These are phyloP conservation scores for Areca catechu DNA, from an alignment of 176 grass and related monocot genomes.

Conservation along the genomic window DNA sequence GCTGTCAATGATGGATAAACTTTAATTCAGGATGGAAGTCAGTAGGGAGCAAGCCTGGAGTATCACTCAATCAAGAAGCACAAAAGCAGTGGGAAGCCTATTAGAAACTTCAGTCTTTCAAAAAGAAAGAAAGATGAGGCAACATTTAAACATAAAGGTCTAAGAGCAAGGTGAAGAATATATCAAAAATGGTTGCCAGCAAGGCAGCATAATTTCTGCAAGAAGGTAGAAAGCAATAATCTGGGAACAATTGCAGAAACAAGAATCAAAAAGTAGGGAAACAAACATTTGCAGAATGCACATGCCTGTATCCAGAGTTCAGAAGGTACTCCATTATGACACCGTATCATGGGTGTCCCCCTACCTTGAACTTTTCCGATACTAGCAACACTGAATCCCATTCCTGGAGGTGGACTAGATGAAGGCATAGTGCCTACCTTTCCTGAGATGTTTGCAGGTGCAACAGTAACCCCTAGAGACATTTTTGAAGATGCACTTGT, in stretches of 20 bases:
- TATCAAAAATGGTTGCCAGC: neutral
- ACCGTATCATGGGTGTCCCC: slow-evolving; percentile 21
- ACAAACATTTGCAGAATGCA: slow-evolving; percentile 6
- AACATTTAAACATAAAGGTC: neutral
- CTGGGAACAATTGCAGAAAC: neutral
- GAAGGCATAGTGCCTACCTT: slow-evolving; percentile 35
- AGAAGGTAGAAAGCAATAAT: neutral
- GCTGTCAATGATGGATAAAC: too few relatives aligned
- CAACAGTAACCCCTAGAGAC: slow-evolving; percentile 17
- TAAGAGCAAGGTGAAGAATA: slow-evolving; percentile 5
- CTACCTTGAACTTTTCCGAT: slow-evolving; percentile 31
- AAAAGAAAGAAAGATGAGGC: too few relatives aligned
- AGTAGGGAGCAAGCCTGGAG: too few relatives aligned
- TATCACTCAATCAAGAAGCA: too few relatives aligned
- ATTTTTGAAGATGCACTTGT: slow-evolving; percentile 38
- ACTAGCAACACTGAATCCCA: slow-evolving; percentile 25
- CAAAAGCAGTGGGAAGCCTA: too few relatives aligned
- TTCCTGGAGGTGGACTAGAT: slow-evolving; percentile 21
- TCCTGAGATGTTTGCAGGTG: slow-evolving; percentile 21
- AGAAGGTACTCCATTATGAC: slow-evolving; percentile 29
- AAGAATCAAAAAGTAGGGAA: neutral
- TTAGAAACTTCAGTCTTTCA: too few relatives aligned
- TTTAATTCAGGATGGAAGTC: too few relatives aligned
- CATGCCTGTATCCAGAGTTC: slow-evolving; percentile 51
- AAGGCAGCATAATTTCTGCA: neutral